phyloP scores from a whole-genome alignment of 352 stramenopile species.

The Pythium brassicae region DNA sequence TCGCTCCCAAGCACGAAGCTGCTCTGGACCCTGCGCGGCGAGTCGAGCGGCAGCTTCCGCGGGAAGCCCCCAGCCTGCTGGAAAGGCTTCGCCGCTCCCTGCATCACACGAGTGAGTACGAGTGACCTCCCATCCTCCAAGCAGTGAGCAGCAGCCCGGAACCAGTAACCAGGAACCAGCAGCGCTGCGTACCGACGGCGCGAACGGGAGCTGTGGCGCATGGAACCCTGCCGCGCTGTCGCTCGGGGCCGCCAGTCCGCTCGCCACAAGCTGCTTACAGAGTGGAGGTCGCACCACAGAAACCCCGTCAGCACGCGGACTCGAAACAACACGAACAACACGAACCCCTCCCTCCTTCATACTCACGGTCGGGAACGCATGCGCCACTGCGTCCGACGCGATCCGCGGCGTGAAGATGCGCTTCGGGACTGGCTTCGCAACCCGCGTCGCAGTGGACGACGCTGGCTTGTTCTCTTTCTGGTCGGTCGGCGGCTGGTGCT shows the following conservation, averaged over 20 bases:
- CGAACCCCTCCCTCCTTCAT: neutral
- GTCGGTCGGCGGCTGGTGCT: constrained; percentile 2
- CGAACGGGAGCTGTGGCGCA: constrained; percentile 1
- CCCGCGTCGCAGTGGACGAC: neutral
- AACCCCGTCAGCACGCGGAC: too few species aligned
- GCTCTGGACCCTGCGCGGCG: neutral
- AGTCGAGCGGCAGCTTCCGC: constrained; percentile 8
- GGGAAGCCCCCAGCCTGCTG: constrained; percentile 5
- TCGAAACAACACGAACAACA: neutral
- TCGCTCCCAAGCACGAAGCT: constrained; percentile 7
- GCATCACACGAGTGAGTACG: too few species aligned
- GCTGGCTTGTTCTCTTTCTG: constrained; percentile 8
- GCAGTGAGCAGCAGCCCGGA: neutral
- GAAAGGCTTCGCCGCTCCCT: neutral
- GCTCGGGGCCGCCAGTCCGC: neutral
- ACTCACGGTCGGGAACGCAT: constrained; percentile 8
- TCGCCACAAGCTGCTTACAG: constrained; percentile 1
- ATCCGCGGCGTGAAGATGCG: constrained; percentile 2
- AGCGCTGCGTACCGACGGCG: neutral
- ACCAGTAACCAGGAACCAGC: neutral
- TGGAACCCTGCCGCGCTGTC: neutral
- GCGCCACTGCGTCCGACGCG: neutral
- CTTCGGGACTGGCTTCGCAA: constrained; percentile 11
- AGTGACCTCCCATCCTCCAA: too few species aligned
- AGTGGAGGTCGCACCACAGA: too few species aligned